Base-by-base conservation (phyloP, 2,329 filamentous ascomycete genomes). In the Fusarium temperatum region DNA sequence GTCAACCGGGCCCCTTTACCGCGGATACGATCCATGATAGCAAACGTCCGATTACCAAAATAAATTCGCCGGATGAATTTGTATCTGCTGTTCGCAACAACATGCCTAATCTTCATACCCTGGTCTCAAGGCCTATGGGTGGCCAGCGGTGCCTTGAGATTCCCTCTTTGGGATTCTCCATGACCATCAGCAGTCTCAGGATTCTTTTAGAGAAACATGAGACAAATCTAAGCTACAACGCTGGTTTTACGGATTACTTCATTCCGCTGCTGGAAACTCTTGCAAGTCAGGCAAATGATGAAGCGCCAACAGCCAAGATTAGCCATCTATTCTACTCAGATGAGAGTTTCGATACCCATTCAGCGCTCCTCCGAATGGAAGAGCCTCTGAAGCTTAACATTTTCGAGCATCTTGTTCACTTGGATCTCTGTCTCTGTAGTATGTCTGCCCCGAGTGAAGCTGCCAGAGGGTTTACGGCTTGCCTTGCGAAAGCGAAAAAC, bases 111-210 rank as follows among this genome's bases (percentile, higher is more conserved):
- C 36, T 70, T 14, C 38, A 60, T 35, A 66, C 68, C 1, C n/a
- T 70, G 20, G 60, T 26, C 6, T 70, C 66, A 12, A 59, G 35
- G n/a, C 68, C 54, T 17, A 70, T 70, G 66, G 18, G 59, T 24
- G 17, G 48, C 24, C 54, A 24, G 5, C 66, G 68, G 12, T 8
- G 54, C 14, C 13, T 70, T 22, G 17, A n/a, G 24, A 11, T n/a
- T 2, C 26, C 66, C 13, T 51, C 42, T 8, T 22, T 26, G 32
- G 48, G 20, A 15, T 56, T 51, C n/a, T 32, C 65, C 6, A 9
- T 69, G 8, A 65, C 30, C 22, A 22, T 53, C 7, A 42, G 15
- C 24, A 22, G 22, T 41, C 39, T 69, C 22, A 59, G 28, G 18
- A 15, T 6, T 18, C n/a, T 59, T 38, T 38, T 69, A 17, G 55